A percentile compares a stretch with the other conserved stretches of the same genome.
These are phyloP conservation scores for Aspergillus pseudotamarii DNA, from an alignment of 2,329 filamentous ascomycete species.

Conservation along the genomic window DNA sequence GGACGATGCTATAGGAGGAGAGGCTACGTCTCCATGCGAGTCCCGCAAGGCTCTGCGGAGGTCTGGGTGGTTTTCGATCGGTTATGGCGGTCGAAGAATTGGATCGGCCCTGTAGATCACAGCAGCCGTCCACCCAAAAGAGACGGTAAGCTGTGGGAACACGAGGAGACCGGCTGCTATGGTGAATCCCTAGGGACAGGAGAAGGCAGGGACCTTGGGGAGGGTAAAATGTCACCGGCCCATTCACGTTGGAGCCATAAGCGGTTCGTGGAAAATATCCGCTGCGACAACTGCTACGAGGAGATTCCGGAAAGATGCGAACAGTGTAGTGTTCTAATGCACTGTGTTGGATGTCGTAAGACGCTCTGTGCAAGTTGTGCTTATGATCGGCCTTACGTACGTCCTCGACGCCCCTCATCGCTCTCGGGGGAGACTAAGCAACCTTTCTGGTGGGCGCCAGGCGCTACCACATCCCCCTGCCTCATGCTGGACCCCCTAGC, in stretches of 20 bases:
- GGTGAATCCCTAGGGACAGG: conserved; percentile 59
- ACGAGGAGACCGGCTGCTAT: conserved; percentile 55
- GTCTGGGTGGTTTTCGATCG: conserved; percentile 66
- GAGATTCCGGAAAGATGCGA: conserved; percentile 60
- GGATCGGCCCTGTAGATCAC: conserved; percentile 51
- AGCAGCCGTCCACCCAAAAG: conserved; percentile 34
- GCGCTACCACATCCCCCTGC: conserved; percentile 57
- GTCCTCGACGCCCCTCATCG: conserved; percentile 19
- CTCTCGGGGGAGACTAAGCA: conserved; percentile 26
- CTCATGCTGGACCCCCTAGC: conserved; percentile 58
- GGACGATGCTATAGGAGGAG: conserved; percentile 58
- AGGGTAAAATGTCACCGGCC: conserved; percentile 57
- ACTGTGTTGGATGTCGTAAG: conserved; percentile 63
- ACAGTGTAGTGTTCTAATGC: conserved; percentile 64
- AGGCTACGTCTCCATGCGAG: conserved; percentile 59
- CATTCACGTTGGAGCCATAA: conserved; percentile 58
- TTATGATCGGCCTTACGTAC: conserved; percentile 56
- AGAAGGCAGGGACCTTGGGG: conserved; percentile 46
- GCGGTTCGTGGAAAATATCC: conserved; percentile 56
- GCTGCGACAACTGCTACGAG: conserved; percentile 58
- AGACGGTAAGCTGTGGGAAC: conserved; percentile 60
- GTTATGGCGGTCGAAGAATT: conserved; percentile 62
- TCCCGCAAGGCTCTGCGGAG: conserved; percentile 57
- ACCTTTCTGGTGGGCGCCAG: conserved; percentile 63
- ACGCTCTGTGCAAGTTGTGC: conserved; percentile 63